phyloP scores from a whole-genome alignment of 2,329 filamentous ascomycete species.

The Phoma sp. region DNA sequence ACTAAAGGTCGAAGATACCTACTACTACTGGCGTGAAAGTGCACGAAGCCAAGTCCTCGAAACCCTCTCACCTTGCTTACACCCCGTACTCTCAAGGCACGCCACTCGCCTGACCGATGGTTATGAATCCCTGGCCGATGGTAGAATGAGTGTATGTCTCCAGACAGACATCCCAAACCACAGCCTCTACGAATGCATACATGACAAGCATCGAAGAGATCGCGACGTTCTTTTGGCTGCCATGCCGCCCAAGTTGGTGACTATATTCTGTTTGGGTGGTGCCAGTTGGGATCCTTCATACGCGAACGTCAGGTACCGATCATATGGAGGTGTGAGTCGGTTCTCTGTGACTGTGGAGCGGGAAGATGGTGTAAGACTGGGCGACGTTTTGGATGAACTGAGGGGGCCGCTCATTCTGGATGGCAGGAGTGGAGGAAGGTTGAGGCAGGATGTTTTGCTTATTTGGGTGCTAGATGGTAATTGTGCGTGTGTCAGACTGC shows the following conservation, averaged over 20 bases:
- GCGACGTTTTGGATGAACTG: conserved; percentile 21
- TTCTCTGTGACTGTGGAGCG: conserved; percentile 18
- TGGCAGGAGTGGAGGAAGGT: neutral
- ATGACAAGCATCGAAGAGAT: neutral
- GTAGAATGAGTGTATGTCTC: neutral
- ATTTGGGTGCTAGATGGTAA: conserved; percentile 14
- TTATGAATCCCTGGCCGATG: neutral
- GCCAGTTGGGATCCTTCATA: conserved; percentile 6
- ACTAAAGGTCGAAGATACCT: conserved; percentile 10
- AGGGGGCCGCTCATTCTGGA: neutral
- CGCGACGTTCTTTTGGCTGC: neutral
- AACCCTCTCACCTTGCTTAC: conserved; percentile 10
- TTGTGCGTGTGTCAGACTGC: neutral
- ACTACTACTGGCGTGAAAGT: conserved; percentile 21
- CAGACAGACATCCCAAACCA: conserved; percentile 3
- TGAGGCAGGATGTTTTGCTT: conserved; percentile 13
- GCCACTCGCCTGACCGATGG: neutral
- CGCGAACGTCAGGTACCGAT: neutral
- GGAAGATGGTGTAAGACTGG: conserved; percentile 15
- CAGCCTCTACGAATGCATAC: neutral
- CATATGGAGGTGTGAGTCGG: neutral
- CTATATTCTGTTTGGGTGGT: neutral
- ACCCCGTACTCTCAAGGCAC: conserved; percentile 3
- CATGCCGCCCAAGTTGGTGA: neutral
- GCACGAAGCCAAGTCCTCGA: conserved; percentile 10